phyloP scores from a whole-genome alignment of 2,329 filamentous ascomycete species.

The Ampelomyces quisqualis region DNA sequence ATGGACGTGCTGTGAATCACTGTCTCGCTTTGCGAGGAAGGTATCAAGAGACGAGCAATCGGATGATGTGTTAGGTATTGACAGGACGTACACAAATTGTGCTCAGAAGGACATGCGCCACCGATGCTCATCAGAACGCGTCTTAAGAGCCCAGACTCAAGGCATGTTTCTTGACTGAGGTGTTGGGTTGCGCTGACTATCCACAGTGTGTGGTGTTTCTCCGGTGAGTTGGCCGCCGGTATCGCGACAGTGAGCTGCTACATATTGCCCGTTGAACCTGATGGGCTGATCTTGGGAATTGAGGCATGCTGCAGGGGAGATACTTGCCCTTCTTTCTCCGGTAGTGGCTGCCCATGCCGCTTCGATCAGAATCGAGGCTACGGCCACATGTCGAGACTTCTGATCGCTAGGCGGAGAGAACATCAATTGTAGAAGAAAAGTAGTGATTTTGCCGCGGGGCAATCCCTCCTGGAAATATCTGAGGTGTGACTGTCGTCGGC shows the following conservation, averaged over 20 bases:
- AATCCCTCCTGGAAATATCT: background rate
- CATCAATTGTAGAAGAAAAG: conserved; percentile 6
- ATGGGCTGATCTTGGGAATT: background rate
- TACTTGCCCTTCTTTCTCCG: conserved; percentile 11
- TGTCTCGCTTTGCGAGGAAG: too few relatives aligned
- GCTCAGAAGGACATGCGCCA: too few relatives aligned
- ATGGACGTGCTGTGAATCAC: too few relatives aligned
- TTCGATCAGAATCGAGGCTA: too few relatives aligned
- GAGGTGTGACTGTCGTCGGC: background rate
- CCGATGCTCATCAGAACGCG: too few relatives aligned
- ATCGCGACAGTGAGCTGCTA: conserved; percentile 2
- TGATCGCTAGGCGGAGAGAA: background rate
- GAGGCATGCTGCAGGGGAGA: background rate
- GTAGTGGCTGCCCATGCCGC: conserved; percentile 14
- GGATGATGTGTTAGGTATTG: too few relatives aligned
- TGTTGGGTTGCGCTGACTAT: background rate
- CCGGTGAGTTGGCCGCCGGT: conserved; percentile 1
- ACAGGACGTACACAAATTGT: too few relatives aligned
- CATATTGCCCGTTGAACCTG: too few relatives aligned
- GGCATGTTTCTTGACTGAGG: background rate
- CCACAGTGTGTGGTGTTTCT: conserved; percentile 6
- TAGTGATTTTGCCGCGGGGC: conserved; percentile 5
- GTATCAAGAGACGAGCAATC: too few relatives aligned
- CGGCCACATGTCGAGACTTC: conserved; percentile 10
- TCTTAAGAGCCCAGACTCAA: too few relatives aligned